Conservation (phyloP, 176 grass and related monocot genomes). For the Juncus inflexus region DNA sequence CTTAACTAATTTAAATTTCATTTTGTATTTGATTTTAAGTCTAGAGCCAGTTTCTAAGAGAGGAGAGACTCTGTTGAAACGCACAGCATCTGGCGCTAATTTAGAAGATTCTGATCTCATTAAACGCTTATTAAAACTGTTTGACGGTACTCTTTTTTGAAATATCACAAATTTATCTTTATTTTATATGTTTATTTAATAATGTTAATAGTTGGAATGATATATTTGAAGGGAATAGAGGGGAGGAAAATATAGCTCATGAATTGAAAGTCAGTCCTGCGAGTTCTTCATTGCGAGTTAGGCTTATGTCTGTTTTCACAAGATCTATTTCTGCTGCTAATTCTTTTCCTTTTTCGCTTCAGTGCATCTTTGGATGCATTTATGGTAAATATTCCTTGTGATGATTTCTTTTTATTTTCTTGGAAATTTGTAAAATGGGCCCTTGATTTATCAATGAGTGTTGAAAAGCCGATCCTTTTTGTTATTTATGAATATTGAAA, state of each 20-base stretch:
- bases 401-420: not conserved
- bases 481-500: constrained; percentile 1
- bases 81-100: constrained; percentile 60
- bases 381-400: constrained; percentile 47
- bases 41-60: constrained; percentile 85
- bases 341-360: constrained; percentile 77
- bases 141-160: constrained; percentile 54
- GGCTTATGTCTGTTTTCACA: constrained; percentile 85
- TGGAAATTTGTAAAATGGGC: constrained; percentile 8
- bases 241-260: constrained; percentile 72
- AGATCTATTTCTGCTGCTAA: constrained; percentile 87
- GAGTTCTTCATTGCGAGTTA: constrained; percentile 53
- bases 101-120: constrained; percentile 73
- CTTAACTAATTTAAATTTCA: constrained; percentile 24
- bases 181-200: constrained; percentile 12
- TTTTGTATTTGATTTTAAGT: constrained; percentile 44
- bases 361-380: constrained; percentile 89
- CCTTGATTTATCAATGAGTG: constrained; percentile 25
- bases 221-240: constrained; percentile 47
- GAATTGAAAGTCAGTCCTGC: constrained; percentile 71
- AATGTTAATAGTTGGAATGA: not conserved
- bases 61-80: constrained; percentile 78
- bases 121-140: constrained; percentile 65
- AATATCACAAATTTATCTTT: not conserved
- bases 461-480: constrained; percentile 12